Base-by-base conservation (phyloP, 1,139 yeast species). In the Keqinozyma sinolaborantium region DNA sequence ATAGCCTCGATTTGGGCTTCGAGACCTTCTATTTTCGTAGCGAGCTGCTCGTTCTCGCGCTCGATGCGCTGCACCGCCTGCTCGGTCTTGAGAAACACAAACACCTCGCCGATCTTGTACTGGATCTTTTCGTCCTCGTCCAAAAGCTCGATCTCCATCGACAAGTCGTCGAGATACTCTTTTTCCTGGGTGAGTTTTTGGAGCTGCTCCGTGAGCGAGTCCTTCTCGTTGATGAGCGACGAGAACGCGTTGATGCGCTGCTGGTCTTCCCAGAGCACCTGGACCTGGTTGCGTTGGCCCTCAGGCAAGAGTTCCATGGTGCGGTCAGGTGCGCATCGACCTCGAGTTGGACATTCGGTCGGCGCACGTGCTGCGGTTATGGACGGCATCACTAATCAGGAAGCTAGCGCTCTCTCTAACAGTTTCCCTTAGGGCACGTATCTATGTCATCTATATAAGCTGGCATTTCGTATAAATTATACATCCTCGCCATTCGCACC, bases 201-300 rank as follows among this genome's bases (percentile, higher is more conserved):
- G 29, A 85, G 64, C 30, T 68, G 68, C n/a, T 60, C 71, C 26
- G 70, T 65, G 16, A 78, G 54, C 19, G 69, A 70, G 43, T 84
- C 86, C 45, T 81, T 77, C 39, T 82, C 77, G 42, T 78, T 68
- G 40, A 88, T 85, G 40, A 88, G 69, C 32, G 88, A 82, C 15
- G 96, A 86, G 51, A 92, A 92, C 52, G 79, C 77, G 56, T 92
- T 92, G 63, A 92, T 92, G 51, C 77, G 77, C 51, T 83, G 80
- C 61, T 92, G 98, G 56, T 92, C 97, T 38, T 77, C 88, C 79
- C 90, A 84, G 16, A 79, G 67, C 16, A 92, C 98, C 50, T 86
- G 94, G 14, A 66, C 73, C 13, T 79, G 80, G 52, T 84, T 83
- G 40, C 62, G 60, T 50, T 79, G 78, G 4, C 86, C 86, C 47